These are phyloP conservation scores for Gomphus bonarii DNA, from an alignment of 1,284 basidiomycete genomes.

Conservation along the genomic window DNA sequence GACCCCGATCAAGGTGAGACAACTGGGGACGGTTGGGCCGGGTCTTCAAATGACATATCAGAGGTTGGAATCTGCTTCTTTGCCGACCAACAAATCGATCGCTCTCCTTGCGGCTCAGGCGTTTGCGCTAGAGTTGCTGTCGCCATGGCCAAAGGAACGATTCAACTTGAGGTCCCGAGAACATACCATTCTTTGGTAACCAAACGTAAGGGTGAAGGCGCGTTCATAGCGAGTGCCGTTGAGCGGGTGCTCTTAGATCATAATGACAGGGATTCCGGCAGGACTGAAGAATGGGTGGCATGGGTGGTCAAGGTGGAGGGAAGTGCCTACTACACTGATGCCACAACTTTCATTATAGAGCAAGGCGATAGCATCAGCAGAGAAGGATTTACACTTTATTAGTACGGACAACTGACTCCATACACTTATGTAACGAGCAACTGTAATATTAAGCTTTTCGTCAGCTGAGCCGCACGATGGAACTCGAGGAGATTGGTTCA, in stretches of 20 bases:
- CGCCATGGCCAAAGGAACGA: slow-evolving; percentile 23
- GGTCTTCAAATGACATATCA: background rate
- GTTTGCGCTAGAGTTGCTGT: slow-evolving; percentile 32
- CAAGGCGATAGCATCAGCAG: slow-evolving; percentile 5
- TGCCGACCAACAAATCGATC: slow-evolving; percentile 32
- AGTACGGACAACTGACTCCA: background rate
- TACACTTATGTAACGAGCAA: background rate
- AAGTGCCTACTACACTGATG: slow-evolving; percentile 8
- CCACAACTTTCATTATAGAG: slow-evolving; percentile 7
- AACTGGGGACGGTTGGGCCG: background rate
- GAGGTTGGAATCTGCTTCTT: slow-evolving; percentile 30
- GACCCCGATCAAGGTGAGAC: slow-evolving; percentile 16
- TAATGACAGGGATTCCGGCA: background rate
- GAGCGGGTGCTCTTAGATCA: slow-evolving; percentile 1
- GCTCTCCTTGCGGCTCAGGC: slow-evolving; percentile 32
- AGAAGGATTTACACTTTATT: slow-evolving; percentile 4
- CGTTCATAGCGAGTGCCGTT: slow-evolving; percentile 6
- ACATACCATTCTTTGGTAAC: slow-evolving; percentile 28
- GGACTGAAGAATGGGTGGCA: background rate
- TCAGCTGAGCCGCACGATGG: no score
- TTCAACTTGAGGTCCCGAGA: slow-evolving; percentile 21
- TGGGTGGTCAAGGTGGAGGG: slow-evolving; percentile 5
- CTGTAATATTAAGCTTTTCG: no score
- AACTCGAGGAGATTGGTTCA: no score
- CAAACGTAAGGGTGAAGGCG: slow-evolving; percentile 6